Evolutionary conservation across 2,329 filamentous ascomycete species (phyloP).

Genomic region (Paraphoma chrysanthemicola): DNA sequence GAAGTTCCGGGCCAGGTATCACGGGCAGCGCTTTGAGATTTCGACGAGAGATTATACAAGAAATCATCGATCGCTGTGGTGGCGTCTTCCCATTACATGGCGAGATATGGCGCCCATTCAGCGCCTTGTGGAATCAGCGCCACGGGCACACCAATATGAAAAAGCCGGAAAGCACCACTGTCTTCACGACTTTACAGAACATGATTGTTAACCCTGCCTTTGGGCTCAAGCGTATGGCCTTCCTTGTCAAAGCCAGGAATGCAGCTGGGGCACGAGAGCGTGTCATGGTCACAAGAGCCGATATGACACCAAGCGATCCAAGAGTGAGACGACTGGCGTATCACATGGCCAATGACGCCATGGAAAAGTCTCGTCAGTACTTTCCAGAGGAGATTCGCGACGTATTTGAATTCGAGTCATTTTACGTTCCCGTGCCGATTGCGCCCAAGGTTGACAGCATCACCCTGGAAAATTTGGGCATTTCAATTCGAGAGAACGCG

Average conservation of each 20-base stretch:
- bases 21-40: constrained; percentile 24
- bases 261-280: constrained; percentile 52
- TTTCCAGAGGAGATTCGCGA: constrained; percentile 41
- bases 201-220: constrained; percentile 54
- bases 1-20: constrained; percentile 8
- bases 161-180: constrained; percentile 60
- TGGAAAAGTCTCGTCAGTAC: constrained; percentile 37
- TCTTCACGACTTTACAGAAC: constrained; percentile 58
- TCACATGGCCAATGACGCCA: constrained; percentile 56
- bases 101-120: constrained; percentile 64
- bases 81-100: constrained; percentile 63
- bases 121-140: constrained; percentile 59
- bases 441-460: constrained; percentile 40
- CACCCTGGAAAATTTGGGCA: constrained; percentile 27
- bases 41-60: constrained; percentile 57
- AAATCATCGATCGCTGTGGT: constrained; percentile 60
- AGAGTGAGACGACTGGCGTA: constrained; percentile 57
- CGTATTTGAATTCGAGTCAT: constrained; percentile 28
- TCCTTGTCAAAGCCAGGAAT: constrained; percentile 24
- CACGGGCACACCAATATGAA: constrained; percentile 41
- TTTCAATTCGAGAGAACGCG: constrained; percentile 26
- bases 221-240: constrained; percentile 58
- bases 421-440: constrained; percentile 20
- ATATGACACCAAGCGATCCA: constrained; percentile 53
- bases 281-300: constrained; percentile 57